Base-by-base conservation (phyloP, 2,329 filamentous ascomycete species). In the Coniochaeta sp. region DNA sequence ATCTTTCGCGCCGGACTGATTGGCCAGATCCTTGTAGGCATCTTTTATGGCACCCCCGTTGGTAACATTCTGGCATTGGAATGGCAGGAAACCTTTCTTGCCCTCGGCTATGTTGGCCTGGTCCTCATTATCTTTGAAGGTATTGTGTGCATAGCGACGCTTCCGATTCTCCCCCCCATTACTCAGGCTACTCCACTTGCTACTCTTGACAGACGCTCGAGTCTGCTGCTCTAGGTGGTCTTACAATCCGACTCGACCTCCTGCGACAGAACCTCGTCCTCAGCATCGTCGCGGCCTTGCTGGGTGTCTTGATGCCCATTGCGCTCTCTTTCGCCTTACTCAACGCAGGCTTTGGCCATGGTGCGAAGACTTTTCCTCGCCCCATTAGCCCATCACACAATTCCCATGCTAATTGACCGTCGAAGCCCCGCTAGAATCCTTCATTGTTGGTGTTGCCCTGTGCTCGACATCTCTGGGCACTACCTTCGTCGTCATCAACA, bases 381-480 rank as follows among this genome's bases (percentile, higher is more conserved):
- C 28, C 32, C 10, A 24, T 6, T 12, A 7, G 10, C 34, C 5
- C 34, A 42, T 42, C n/a, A 17, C 38, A 42, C n/a, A 14, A 17
- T 19, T 42, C 38, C 7, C 14, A 47, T 47, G 42, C 42, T 47
- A 14, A 55, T 28, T 16, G 52, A 19, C 52, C 14, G 52, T 32
- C 38, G 34, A 28, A 67, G 65, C 47, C 1, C 59, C 64, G 4
- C 61, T 70, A 0, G 86, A 91, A 67, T 82, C 83, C 0, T 93
- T 93, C 67, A 83, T 88, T 1, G 85, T 89, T 0, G 89, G 89
- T 9, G 88, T 89, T 2, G 85, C 89, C 0, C 75, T 93, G 0
- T 90, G 87, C 66, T 88, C 88, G 1, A 93, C 89, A 0, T 89
- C 86, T 60, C 75, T 93, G 0, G 89, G 89, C 5, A 93, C 89